Percentiles rank a stretch among this genome's conserved stretches.
Conservation (phyloP, 257 asterid genomes). For the Ilex asprella region DNA sequence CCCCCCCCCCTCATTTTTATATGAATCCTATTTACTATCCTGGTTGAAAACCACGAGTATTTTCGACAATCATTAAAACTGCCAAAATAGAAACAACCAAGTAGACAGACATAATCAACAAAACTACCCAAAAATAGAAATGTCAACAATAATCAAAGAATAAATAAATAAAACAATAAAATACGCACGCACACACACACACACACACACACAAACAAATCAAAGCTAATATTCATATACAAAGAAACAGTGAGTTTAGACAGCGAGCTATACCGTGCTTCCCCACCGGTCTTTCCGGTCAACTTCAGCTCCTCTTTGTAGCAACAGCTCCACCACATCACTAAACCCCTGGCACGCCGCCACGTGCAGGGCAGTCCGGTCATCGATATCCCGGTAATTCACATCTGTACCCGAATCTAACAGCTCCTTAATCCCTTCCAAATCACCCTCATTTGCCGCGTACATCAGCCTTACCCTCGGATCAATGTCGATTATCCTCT, state of each 20-base stretch:
- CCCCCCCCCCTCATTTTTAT: too few species aligned
- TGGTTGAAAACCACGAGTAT: too few species aligned
- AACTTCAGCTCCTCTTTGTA: slow-evolving; percentile 51
- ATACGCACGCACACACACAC: background rate
- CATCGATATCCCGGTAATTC: slow-evolving; percentile 78
- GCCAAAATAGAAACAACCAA: too few species aligned
- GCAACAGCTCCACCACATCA: slow-evolving; percentile 58
- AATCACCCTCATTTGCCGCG: slow-evolving; percentile 73
- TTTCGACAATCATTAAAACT: too few species aligned
- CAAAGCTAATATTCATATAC: background rate
- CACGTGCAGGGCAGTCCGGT: slow-evolving; percentile 80
- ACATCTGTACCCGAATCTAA: slow-evolving; percentile 58
- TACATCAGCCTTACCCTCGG: slow-evolving; percentile 86
- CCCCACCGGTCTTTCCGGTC: slow-evolving; percentile 90
- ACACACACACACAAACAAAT: too few species aligned
- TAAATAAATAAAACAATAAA: too few species aligned
- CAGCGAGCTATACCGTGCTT: slow-evolving; percentile 65
- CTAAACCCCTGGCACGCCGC: slow-evolving; percentile 92
- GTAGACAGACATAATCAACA: too few species aligned
- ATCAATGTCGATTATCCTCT: slow-evolving; percentile 42
- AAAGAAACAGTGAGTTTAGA: too few species aligned
- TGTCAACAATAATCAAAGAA: background rate
- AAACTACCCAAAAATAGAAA: background rate
- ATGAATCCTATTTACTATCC: too few species aligned
- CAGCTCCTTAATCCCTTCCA: slow-evolving; percentile 80